Evolutionary conservation across 306 rosid species (phyloP).

Genomic region (Rubus idaeus): DNA sequence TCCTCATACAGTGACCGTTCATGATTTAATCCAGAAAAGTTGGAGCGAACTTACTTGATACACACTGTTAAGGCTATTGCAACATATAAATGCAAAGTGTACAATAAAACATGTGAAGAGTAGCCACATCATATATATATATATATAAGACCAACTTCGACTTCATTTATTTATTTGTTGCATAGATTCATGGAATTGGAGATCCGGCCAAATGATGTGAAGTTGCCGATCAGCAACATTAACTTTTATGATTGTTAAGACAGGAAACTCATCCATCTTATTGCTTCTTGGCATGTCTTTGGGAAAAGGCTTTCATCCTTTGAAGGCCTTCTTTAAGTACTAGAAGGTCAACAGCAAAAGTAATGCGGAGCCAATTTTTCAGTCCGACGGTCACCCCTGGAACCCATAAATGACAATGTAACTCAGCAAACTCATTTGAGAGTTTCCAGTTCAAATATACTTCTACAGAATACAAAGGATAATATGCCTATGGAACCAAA

Average conservation of each 20-base stretch:
- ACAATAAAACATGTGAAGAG: neutral
- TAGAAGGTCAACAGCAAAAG: slow-evolving; percentile 38
- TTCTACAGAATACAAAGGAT: neutral
- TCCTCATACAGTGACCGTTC: neutral
- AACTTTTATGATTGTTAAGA: neutral
- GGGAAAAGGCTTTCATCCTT: slow-evolving; percentile 55
- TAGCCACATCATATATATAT: no score
- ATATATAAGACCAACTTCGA: neutral
- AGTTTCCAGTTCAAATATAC: neutral
- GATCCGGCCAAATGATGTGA: neutral
- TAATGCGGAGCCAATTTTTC: slow-evolving; percentile 59
- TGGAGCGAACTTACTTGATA: neutral
- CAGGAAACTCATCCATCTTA: neutral
- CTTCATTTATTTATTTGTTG: neutral
- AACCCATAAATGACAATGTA: neutral
- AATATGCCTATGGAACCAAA: no score
- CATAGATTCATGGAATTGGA: neutral
- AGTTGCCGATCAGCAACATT: neutral
- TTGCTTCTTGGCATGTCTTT: slow-evolving; percentile 37
- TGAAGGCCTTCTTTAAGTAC: slow-evolving; percentile 47
- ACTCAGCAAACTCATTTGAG: neutral
- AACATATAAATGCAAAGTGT: neutral
- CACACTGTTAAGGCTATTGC: neutral
- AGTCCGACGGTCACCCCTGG: slow-evolving; percentile 61
- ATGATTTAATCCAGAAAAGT: neutral